Conservation (phyloP, 1,284 basidiomycete species). For the Cystobasidium sp. region DNA sequence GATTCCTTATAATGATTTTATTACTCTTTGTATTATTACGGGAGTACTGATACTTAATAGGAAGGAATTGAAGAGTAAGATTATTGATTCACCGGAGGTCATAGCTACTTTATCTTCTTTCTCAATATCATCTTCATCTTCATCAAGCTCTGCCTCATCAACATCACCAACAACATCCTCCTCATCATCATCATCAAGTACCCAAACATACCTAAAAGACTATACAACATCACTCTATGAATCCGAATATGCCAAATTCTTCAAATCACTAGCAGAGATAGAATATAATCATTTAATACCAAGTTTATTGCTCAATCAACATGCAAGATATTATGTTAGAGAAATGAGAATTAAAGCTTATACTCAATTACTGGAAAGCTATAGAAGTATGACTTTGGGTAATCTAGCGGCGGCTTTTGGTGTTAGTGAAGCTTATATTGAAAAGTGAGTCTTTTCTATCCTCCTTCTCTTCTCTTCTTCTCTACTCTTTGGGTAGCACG, state of each 20-base stretch:
- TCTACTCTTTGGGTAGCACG: constrained; percentile 1
- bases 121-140: constrained; percentile 52
- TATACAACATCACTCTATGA: constrained; percentile 73
- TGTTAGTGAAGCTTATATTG: constrained; percentile 84
- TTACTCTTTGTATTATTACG: constrained; percentile 80
- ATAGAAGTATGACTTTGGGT: constrained; percentile 86
- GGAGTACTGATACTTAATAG: constrained; percentile 77
- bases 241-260: constrained; percentile 93
- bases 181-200: too few species aligned
- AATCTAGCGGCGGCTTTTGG: constrained; percentile 87
- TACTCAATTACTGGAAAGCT: constrained; percentile 86
- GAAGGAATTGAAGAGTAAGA: constrained; percentile 88
- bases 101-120: constrained; percentile 60
- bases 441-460: constrained; percentile 77
- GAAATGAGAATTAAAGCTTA: constrained; percentile 98
- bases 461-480: constrained; percentile 13
- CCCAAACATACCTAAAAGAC: constrained; percentile 56
- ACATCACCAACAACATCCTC: too few species aligned
- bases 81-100: constrained; percentile 64
- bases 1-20: constrained; percentile 87
- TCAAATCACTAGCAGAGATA: constrained; percentile 83
- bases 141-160: too few species aligned
- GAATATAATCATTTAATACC: constrained; percentile 85
- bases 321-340: constrained; percentile 87
- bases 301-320: constrained; percentile 81